phyloP scores from a whole-genome alignment of 768 basidiomycete genomes.

The Agrocybe pediades region DNA sequence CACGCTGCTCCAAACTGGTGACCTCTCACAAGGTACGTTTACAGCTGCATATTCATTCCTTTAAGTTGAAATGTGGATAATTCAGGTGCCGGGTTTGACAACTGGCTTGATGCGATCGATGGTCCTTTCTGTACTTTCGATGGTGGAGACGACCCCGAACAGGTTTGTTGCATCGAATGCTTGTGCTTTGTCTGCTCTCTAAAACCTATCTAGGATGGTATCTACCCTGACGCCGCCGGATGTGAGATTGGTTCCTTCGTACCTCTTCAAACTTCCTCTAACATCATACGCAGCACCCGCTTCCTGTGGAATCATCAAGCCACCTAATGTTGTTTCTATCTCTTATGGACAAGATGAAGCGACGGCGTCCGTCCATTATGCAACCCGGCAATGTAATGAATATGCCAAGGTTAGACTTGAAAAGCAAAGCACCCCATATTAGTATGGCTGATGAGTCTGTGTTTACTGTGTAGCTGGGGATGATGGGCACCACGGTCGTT shows the following conservation, averaged over 20 bases:
- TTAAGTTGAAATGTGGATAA: background rate
- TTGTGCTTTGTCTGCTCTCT: background rate
- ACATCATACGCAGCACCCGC: conserved; percentile 27
- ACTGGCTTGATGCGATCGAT: conserved; percentile 49
- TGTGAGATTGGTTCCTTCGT: conserved; percentile 5
- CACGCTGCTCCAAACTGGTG: conserved; percentile 46
- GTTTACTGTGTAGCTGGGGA: conserved; percentile 26
- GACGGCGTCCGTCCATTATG: conserved; percentile 29
- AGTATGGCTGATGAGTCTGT: conserved; percentile 1
- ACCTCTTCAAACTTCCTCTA: background rate
- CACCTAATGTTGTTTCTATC: conserved; percentile 37
- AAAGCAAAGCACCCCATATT: background rate
- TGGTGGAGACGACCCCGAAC: conserved; percentile 42
- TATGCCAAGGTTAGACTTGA: conserved; percentile 25
- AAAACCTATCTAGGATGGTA: conserved; percentile 15
- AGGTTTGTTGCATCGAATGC: conserved; percentile 21
- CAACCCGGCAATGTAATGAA: conserved; percentile 36
- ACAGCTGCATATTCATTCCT: background rate
- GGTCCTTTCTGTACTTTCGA: conserved; percentile 44
- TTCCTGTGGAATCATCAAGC: conserved; percentile 36
- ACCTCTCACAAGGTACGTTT: conserved; percentile 36
- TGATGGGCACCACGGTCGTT: conserved; percentile 37
- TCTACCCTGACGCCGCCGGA: conserved; percentile 24
- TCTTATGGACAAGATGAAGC: conserved; percentile 37
- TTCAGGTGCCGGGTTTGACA: conserved; percentile 46